Conservation (phyloP, 768 basidiomycete species). For the Tricholoma saponaceum region DNA sequence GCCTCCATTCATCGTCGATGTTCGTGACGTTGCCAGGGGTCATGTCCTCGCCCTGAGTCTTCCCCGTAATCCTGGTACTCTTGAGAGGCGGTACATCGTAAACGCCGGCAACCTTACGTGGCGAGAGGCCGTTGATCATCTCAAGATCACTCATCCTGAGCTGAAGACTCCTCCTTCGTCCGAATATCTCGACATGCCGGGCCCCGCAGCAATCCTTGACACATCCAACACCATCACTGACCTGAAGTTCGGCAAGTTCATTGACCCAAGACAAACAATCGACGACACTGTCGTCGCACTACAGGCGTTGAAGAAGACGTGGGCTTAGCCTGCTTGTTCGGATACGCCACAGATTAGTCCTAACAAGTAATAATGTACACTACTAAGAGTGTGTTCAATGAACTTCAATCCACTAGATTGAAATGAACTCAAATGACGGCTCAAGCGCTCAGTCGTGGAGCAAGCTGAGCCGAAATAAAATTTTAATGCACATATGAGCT, state of each 20-base stretch:
- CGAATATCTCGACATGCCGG: constrained; percentile 16
- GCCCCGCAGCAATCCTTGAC: constrained; percentile 20
- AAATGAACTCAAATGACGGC: too few relatives aligned
- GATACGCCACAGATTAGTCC: too few relatives aligned
- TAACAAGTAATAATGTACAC: too few relatives aligned
- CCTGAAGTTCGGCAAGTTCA: constrained; percentile 16
- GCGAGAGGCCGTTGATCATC: constrained; percentile 17
- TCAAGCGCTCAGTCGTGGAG: too few relatives aligned
- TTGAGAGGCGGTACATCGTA: constrained; percentile 26
- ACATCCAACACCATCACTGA: constrained; percentile 21
- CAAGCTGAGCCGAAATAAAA: too few relatives aligned
- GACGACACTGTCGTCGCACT: background rate
- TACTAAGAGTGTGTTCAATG: too few relatives aligned
- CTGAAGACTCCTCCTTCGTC: background rate
- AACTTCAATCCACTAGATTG: too few relatives aligned
- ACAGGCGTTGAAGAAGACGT: background rate
- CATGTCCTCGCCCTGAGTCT: constrained; percentile 29
- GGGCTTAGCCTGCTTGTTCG: background rate
- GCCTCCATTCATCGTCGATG: constrained; percentile 28
- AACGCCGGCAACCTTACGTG: constrained; percentile 25
- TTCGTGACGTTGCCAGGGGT: constrained; percentile 31
- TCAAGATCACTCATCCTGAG: background rate
- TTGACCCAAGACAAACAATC: background rate
- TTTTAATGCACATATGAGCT: too few relatives aligned
- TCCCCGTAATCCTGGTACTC: constrained; percentile 15